These are phyloP conservation scores for Alternaria metachromatica DNA, from an alignment of 2,329 filamentous ascomycete species.

Conservation along the genomic window DNA sequence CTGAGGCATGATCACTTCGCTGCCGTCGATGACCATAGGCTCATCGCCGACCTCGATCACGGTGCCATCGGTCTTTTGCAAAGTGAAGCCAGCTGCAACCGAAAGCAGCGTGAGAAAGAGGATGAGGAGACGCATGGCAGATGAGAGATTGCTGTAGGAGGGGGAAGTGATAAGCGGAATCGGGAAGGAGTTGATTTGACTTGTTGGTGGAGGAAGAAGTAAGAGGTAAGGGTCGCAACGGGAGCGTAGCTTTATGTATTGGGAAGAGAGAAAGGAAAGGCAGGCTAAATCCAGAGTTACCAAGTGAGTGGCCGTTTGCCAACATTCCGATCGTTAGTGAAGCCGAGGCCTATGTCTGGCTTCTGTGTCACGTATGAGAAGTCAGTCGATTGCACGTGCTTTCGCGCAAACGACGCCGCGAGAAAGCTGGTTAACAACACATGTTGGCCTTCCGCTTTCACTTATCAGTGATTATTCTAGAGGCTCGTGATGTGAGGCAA, in stretches of 20 bases:
- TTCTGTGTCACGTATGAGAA: background rate
- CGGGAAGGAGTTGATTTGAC: background rate
- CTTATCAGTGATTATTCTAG: background rate
- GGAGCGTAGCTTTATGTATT: background rate
- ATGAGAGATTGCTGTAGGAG: background rate
- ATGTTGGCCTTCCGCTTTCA: background rate
- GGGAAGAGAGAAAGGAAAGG: background rate
- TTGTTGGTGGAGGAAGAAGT: background rate
- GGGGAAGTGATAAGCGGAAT: background rate
- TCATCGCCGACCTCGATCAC: background rate
- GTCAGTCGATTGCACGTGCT: background rate
- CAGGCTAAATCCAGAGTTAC: background rate
- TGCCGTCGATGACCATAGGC: background rate
- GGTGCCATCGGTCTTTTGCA: background rate
- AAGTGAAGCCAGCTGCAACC: background rate
- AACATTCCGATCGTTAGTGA: background rate
- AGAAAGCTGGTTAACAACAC: background rate
- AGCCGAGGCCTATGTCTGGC: background rate
- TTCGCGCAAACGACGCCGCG: background rate
- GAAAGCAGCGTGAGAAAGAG: background rate
- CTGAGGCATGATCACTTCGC: constrained; percentile 1
- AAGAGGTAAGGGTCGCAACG: background rate
- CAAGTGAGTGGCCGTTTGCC: background rate
- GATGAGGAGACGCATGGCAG: background rate
- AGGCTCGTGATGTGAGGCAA: background rate